A percentile compares a stretch with the other conserved stretches of the same genome.
Conservation (phyloP, 305 asterid species). For the Striga hermonthica region DNA sequence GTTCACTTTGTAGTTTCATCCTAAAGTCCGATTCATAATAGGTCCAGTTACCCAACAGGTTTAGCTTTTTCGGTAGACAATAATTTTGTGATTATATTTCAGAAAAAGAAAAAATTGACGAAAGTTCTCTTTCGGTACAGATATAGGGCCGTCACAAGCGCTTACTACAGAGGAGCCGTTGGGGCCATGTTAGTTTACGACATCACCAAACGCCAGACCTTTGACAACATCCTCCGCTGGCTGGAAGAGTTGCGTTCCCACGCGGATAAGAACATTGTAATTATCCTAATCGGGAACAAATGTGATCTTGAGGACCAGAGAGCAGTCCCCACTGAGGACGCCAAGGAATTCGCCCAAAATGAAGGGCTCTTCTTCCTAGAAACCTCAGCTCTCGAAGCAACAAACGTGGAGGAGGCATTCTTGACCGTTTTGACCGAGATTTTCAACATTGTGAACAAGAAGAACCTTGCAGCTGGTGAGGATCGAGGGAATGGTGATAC, state of each 20-base stretch:
- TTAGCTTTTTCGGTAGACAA: too few species aligned
- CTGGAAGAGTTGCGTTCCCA: conserved; percentile 73
- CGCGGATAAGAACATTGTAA: conserved; percentile 83
- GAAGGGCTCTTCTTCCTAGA: conserved; percentile 68
- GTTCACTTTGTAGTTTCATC: too few species aligned
- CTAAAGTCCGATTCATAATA: too few species aligned
- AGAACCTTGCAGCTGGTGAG: conserved; percentile 55
- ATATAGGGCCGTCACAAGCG: conserved; percentile 84
- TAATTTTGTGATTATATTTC: too few species aligned
- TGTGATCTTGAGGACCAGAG: conserved; percentile 70
- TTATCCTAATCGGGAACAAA: conserved; percentile 71
- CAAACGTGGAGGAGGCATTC: conserved; percentile 71
- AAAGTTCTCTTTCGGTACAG: conserved; percentile 32
- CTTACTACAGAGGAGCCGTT: conserved; percentile 79
- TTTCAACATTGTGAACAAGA: conserved; percentile 64
- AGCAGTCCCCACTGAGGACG: conserved; percentile 64
- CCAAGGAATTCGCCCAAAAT: conserved; percentile 59
- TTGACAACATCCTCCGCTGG: conserved; percentile 92
- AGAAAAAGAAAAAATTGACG: too few species aligned
- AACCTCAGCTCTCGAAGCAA: conserved; percentile 64
- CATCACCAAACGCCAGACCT: conserved; percentile 68
- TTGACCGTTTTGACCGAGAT: conserved; percentile 56
- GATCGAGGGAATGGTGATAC: conserved; percentile 59
- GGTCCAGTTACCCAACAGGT: too few species aligned
- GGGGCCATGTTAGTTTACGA: conserved; percentile 85